Base-by-base conservation (phyloP, 306 rosid species). In the Vigna angularis region DNA sequence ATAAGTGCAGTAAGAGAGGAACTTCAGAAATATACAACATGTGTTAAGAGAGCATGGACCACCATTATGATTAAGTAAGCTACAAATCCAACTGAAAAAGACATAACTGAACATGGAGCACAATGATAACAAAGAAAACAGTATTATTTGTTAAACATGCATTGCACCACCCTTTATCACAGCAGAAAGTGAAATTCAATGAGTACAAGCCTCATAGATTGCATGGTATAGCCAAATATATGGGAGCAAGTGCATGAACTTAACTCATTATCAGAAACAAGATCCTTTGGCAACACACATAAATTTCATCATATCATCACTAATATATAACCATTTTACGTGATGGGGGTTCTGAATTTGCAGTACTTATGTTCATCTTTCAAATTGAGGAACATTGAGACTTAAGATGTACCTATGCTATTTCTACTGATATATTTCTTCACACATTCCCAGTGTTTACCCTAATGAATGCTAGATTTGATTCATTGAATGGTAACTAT, bases 51-150 rank as follows among this genome's bases (percentile, higher is more conserved):
- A 70, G 59, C 14, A 15, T 66, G 84, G 84, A 66, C 80, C 76
- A 74, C 84, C 84, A 79, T 55, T 72, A 36, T 32, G 32, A 63
- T 32, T 63, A 62, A 79, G 70, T 44, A 53, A 34, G 76, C 7
- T 22, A 57, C 16, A 79, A 62, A 44, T 42, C 52, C 45, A 45
- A 49, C 12, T 9, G 34, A 57, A 55, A 72, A 52, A 42, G 10
- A 42, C 47, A 66, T 32, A 38, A 49, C 51, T 50, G 14, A 63
- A 48, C 18, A 62, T 18, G 66, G 47, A 28, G 15, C 66, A 40
- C n/a, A 7, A 67, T 66, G 16, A 52, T 77, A 79, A 20, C 15
- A 38, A 71, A 45, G 4, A 61, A 38, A 34, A 20, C 44, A 36
- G 18, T 70, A 12, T 66, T 66, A 9, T 30, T 42, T 11, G 52